Evolutionary conservation across 2,329 filamentous ascomycete genomes (phyloP).

Genomic region (Curvularia sp.): DNA sequence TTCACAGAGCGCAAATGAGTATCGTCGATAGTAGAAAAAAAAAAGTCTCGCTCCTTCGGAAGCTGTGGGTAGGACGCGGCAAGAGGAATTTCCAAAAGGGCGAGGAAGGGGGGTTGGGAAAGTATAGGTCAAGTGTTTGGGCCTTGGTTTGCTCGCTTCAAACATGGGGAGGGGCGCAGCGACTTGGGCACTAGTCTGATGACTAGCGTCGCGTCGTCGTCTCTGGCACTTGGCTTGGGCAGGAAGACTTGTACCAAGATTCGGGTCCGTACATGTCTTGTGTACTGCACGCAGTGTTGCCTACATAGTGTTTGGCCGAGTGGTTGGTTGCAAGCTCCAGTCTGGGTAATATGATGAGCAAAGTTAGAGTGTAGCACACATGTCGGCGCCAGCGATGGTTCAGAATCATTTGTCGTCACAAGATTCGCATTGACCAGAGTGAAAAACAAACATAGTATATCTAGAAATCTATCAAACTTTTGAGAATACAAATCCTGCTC

Average conservation of each 20-base stretch:
- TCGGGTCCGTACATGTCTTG: not conserved
- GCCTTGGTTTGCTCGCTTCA: not conserved
- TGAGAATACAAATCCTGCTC: not conserved
- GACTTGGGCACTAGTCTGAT: not conserved
- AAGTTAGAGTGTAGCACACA: not conserved
- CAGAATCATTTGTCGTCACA: not conserved
- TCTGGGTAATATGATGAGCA: no score
- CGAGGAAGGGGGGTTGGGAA: not conserved
- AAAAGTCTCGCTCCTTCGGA: no score
- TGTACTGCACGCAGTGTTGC: not conserved
- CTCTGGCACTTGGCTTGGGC: not conserved
- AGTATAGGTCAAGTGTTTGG: not conserved
- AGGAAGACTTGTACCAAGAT: not conserved
- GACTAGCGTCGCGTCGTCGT: slow-evolving; percentile 3
- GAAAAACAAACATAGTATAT: slow-evolving; percentile 1
- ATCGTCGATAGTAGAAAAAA: no score
- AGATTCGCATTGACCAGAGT: not conserved
- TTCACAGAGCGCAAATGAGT: no score
- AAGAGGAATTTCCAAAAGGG: not conserved
- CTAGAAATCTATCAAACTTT: slow-evolving; percentile 19
- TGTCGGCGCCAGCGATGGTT: not conserved
- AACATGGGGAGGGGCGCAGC: not conserved
- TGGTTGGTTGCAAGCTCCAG: no score
- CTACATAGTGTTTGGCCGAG: no score
- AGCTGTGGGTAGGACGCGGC: not conserved